Conservation (phyloP, 139 green algal genomes). For the Gonium pectorale region DNA sequence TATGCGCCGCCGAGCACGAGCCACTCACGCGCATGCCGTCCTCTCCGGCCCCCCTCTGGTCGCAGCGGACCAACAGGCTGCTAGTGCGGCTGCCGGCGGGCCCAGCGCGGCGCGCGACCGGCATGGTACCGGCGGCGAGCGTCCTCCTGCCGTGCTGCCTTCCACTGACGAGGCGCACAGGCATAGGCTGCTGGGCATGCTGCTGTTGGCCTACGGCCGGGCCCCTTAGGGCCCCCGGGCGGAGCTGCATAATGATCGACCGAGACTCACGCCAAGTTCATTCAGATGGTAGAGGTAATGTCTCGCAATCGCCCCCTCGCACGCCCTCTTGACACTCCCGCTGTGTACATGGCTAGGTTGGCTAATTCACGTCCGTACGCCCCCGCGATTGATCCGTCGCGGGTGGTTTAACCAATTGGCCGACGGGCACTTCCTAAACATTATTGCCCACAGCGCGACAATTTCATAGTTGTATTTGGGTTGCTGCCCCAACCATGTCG, state of each 20-base stretch:
- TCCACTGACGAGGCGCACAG: not conserved
- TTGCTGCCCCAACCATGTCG: constrained; percentile 33
- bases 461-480: no score
- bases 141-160: not conserved
- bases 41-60: constrained; percentile 10
- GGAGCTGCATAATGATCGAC: constrained; percentile 30
- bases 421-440: no score
- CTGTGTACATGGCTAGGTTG: no score
- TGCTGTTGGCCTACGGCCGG: not conserved
- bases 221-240: not conserved
- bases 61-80: not conserved
- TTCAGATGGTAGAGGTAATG: no score
- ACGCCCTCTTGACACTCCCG: no score
- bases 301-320: no score
- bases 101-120: not conserved
- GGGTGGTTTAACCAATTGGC: no score
- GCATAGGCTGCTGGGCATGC: not conserved
- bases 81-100: not conserved
- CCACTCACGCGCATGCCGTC: constrained; percentile 26
- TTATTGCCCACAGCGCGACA: no score
- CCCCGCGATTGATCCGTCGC: no score
- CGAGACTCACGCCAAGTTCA: no score
- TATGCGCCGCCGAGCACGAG: not conserved
- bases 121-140: not conserved
- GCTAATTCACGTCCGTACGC: no score